These are phyloP conservation scores for Zygoascus bituminiphila DNA, from an alignment of 805 yeast genomes.

Conservation along the genomic window DNA sequence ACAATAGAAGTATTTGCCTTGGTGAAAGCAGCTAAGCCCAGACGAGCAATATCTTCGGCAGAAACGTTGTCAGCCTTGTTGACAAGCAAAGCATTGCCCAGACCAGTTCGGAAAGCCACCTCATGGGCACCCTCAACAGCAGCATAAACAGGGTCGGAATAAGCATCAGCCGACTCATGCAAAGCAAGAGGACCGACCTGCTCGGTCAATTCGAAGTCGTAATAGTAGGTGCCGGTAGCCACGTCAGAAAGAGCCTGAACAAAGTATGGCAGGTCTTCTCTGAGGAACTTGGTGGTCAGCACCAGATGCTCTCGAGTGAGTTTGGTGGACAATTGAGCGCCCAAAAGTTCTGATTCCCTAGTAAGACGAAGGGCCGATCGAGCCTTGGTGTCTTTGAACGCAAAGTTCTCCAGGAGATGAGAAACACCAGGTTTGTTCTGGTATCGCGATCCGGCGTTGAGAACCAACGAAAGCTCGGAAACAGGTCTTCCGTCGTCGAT, in stretches of 20 bases:
- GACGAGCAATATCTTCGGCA: conserved; percentile 56
- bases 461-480: conserved; percentile 69
- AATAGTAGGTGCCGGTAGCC: conserved; percentile 55
- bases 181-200: conserved; percentile 70
- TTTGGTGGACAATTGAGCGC: conserved; percentile 63
- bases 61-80: conserved; percentile 44
- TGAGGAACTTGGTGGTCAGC: conserved; percentile 72
- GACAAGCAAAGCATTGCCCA: conserved; percentile 67
- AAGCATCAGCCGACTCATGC: conserved; percentile 44
- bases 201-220: conserved; percentile 78
- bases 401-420: conserved; percentile 75
- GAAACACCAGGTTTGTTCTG: conserved; percentile 69
- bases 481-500: conserved; percentile 53
- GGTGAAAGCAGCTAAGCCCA: conserved; percentile 60
- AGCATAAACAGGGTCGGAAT: conserved; percentile 42
- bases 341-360: conserved; percentile 90
- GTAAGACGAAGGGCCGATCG: conserved; percentile 88
- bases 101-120: conserved; percentile 75
- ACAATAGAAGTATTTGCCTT: conserved; percentile 61
- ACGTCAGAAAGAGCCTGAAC: conserved; percentile 78
- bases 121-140: conserved; percentile 76
- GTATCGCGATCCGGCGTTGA: conserved; percentile 80
- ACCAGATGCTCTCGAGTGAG: conserved; percentile 81
- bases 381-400: conserved; percentile 64
- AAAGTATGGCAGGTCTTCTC: conserved; percentile 84